Conservation (phyloP, 352 stramenopile species). For the Phytophthora ohioensis region DNA sequence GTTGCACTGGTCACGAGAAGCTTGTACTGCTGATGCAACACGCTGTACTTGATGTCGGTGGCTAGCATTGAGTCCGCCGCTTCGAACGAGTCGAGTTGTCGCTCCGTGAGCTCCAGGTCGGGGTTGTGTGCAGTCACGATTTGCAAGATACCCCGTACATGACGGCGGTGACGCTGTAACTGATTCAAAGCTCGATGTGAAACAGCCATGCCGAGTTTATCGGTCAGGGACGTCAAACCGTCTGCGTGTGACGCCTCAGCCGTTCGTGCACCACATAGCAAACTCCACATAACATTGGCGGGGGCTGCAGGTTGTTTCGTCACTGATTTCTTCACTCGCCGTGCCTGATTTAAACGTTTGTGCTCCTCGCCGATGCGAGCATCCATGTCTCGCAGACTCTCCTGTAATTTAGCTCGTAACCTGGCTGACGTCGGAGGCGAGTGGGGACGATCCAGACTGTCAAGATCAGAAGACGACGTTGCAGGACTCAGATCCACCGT, state of each 20-base stretch:
- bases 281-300: slow-evolving; percentile 64
- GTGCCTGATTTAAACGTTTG: slow-evolving; percentile 46
- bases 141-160: slow-evolving; percentile 81
- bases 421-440: slow-evolving; percentile 48
- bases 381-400: slow-evolving; percentile 67
- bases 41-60: slow-evolving; percentile 80
- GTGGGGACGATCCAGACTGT: slow-evolving; percentile 32
- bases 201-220: slow-evolving; percentile 59
- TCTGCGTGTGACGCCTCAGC: slow-evolving; percentile 49
- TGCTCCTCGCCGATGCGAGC: slow-evolving; percentile 57
- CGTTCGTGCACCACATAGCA: slow-evolving; percentile 65
- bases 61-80: slow-evolving; percentile 70
- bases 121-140: slow-evolving; percentile 85
- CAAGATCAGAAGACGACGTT: slow-evolving; percentile 38
- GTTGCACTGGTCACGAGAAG: slow-evolving; percentile 49
- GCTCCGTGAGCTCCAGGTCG: slow-evolving; percentile 80
- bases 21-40: slow-evolving; percentile 69
- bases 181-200: slow-evolving; percentile 84
- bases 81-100: slow-evolving; percentile 87
- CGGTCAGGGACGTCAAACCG: slow-evolving; percentile 63
- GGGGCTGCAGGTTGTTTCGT: slow-evolving; percentile 30
- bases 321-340: slow-evolving; percentile 39
- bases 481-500: slow-evolving; percentile 35
- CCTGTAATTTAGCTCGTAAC: slow-evolving; percentile 72
- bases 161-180: slow-evolving; percentile 77